Percentiles rank a stretch among this genome's conserved stretches.
Evolutionary conservation across 352 stramenopile species (phyloP).

Genomic region (Phytopythium chamaehyphon): DNA sequence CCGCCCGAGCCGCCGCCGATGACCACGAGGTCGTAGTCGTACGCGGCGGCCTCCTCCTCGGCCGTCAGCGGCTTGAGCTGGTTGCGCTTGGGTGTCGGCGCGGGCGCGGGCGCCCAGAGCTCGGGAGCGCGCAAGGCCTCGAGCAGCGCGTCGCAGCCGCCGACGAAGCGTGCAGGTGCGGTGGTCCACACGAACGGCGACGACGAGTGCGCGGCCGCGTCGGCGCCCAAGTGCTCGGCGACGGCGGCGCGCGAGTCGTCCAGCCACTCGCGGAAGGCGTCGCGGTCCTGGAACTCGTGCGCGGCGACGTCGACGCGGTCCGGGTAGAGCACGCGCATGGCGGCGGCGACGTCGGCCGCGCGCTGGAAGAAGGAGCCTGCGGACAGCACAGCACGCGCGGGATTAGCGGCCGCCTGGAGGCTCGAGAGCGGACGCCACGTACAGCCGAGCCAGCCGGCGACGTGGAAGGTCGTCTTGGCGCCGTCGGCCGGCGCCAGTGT

Average conservation of each 20-base stretch:
- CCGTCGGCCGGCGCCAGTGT: conserved; percentile 17
- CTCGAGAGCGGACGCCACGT: conserved; percentile 7
- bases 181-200: conserved; percentile 75
- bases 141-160: conserved; percentile 65
- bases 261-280: conserved; percentile 60
- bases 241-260: conserved; percentile 29
- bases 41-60: conserved; percentile 27
- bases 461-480: conserved; percentile 44
- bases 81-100: conserved; percentile 1
- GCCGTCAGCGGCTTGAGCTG: neutral
- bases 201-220: conserved; percentile 42
- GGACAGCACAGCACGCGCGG: neutral
- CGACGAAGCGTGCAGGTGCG: conserved; percentile 52
- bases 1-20: conserved; percentile 85
- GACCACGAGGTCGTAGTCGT: conserved; percentile 84
- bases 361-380: conserved; percentile 53
- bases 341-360: conserved; percentile 45
- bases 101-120: conserved; percentile 10
- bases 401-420: neutral
- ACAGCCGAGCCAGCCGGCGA: conserved; percentile 73
- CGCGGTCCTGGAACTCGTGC: conserved; percentile 54
- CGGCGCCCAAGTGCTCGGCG: conserved; percentile 24
- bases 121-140: conserved; percentile 46
- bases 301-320: conserved; percentile 33
- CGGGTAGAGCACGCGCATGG: conserved; percentile 68